Percentiles rank a stretch among this genome's conserved stretches.
phyloP scores from a whole-genome alignment of 805 yeast genomes.

The Metschnikowia drakensbergensis region DNA sequence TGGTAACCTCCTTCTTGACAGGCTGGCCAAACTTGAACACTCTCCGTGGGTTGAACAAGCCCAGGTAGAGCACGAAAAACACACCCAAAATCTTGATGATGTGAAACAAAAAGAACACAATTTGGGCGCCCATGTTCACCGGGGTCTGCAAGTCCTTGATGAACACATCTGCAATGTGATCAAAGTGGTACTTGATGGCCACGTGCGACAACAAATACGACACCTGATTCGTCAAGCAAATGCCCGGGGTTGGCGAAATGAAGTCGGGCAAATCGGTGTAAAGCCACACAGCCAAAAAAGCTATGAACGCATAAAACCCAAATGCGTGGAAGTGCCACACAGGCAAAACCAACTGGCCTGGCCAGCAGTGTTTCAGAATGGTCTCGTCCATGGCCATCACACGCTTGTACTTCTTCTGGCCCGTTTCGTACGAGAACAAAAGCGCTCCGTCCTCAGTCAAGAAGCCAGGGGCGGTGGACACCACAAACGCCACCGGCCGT shows the following conservation, averaged over 20 bases:
- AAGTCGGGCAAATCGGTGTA: slow-evolving; percentile 91
- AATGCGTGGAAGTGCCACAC: slow-evolving; percentile 53
- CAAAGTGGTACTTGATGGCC: slow-evolving; percentile 34
- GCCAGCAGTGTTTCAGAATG: slow-evolving; percentile 67
- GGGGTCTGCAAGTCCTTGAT: slow-evolving; percentile 45
- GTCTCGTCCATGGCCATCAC: slow-evolving; percentile 44
- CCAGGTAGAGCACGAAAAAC: slow-evolving; percentile 58
- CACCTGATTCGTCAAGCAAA: slow-evolving; percentile 65
- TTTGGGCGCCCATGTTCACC: slow-evolving; percentile 48
- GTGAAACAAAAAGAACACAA: slow-evolving; percentile 71
- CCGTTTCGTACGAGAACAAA: slow-evolving; percentile 61
- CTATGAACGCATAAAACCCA: slow-evolving; percentile 37
- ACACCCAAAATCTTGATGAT: slow-evolving; percentile 54
- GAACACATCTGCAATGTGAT: slow-evolving; percentile 44
- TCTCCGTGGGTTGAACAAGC: slow-evolving; percentile 71
- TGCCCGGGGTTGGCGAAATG: slow-evolving; percentile 89
- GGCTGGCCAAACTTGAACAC: slow-evolving; percentile 27
- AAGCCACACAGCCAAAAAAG: slow-evolving; percentile 63
- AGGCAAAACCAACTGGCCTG: slow-evolving; percentile 85
- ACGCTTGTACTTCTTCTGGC: slow-evolving; percentile 38
- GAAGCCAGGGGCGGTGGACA: slow-evolving; percentile 69
- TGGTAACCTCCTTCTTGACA: slow-evolving; percentile 33
- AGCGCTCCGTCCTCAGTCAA: slow-evolving; percentile 81
- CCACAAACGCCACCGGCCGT: slow-evolving; percentile 60
- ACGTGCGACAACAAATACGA: slow-evolving; percentile 21